phyloP scores from a whole-genome alignment of 371 early-diverging fungal species.

The Haplosporangium sp. region DNA sequence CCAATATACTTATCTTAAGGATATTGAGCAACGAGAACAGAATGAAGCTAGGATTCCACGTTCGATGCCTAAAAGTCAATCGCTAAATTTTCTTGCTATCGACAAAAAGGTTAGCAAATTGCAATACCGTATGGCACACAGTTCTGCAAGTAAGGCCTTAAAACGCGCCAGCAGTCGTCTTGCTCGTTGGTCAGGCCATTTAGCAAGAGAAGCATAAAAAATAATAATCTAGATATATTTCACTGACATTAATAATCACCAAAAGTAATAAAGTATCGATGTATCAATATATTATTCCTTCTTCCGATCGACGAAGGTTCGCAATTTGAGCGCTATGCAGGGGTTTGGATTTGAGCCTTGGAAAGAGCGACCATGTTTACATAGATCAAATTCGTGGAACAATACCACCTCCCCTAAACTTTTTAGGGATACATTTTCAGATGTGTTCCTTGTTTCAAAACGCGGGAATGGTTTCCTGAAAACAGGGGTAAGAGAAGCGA shows the following conservation, averaged over 20 bases:
- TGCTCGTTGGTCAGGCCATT: slow-evolving; percentile 39
- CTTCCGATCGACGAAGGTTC: too few species aligned
- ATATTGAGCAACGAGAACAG: not conserved
- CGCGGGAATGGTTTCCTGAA: not conserved
- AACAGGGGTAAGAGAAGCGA: not conserved
- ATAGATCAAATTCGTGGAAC: not conserved
- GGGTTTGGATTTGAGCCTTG: not conserved
- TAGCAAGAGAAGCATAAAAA: slow-evolving; percentile 30
- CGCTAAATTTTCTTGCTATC: not conserved
- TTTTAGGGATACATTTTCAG: not conserved
- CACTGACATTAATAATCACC: not conserved
- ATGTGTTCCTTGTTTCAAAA: not conserved
- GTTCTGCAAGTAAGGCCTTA: slow-evolving; percentile 43
- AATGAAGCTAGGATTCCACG: not conserved
- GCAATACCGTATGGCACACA: slow-evolving; percentile 30
- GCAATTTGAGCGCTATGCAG: not conserved
- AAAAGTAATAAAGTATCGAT: not conserved
- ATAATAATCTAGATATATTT: not conserved
- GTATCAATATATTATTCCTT: not conserved
- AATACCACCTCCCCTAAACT: not conserved
- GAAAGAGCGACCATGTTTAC: too few species aligned
- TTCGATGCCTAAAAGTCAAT: not conserved
- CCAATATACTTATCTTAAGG: not conserved
- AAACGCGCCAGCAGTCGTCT: slow-evolving; percentile 45
- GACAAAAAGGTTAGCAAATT: slow-evolving; percentile 37